Conservation (phyloP, 345 rosid genomes). For the Cardamine chenopodiifolia region DNA sequence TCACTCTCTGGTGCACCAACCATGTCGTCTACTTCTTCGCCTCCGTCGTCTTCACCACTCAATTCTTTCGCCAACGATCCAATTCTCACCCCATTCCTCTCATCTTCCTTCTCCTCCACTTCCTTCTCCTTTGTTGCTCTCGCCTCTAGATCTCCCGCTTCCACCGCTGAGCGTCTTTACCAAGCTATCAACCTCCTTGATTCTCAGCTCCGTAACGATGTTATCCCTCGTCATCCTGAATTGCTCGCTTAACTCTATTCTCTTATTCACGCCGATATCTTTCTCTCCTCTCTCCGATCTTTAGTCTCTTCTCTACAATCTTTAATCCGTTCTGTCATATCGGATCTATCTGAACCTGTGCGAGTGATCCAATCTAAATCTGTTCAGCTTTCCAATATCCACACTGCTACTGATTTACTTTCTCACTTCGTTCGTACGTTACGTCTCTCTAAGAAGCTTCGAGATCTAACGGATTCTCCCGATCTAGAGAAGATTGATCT, state of each 20-base stretch:
- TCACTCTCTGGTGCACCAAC: conserved; percentile 41
- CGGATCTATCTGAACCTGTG: conserved; percentile 89
- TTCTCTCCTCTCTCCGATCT: conserved; percentile 86
- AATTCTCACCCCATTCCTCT: conserved; percentile 79
- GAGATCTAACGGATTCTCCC: conserved; percentile 59
- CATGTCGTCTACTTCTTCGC: conserved; percentile 8
- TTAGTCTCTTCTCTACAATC: conserved; percentile 87
- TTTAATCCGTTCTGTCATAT: conserved; percentile 74
- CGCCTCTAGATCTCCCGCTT: conserved; percentile 98
- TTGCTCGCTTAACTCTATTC: conserved; percentile 89
- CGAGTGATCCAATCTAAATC: conserved; percentile 71
- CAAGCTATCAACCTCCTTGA: conserved; percentile 92
- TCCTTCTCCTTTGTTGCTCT: conserved; percentile 94
- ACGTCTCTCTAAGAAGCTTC: conserved; percentile 79
- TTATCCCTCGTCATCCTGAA: conserved; percentile 81
- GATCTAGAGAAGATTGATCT: conserved; percentile 84
- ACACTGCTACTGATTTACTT: conserved; percentile 66
- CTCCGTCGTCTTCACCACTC: conserved; percentile 52
- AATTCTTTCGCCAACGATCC: conserved; percentile 79
- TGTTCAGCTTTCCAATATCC: conserved; percentile 70
- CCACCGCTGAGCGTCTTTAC: conserved; percentile 97
- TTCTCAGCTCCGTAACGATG: conserved; percentile 86
- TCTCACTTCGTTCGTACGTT: conserved; percentile 83
- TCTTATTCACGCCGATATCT: conserved; percentile 73
- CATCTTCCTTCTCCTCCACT: conserved; percentile 82